Evolutionary conservation across 2,329 filamentous ascomycete genomes (phyloP).

Genomic region (Tolypocladium paradoxum): DNA sequence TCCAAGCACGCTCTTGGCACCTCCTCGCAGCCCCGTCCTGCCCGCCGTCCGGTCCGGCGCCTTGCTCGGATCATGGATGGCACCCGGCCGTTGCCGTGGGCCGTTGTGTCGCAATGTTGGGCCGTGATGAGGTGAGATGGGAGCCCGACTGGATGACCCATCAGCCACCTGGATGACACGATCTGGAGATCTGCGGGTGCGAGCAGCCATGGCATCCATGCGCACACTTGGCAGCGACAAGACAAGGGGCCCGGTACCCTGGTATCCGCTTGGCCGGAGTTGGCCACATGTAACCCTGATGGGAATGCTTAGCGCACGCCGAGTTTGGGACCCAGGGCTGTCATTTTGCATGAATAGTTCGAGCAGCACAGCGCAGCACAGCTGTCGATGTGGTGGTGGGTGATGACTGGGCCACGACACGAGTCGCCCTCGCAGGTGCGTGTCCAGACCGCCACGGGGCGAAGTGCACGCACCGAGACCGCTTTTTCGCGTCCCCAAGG

Average conservation of each 20-base stretch:
- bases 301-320: neutral
- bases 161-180: too few relatives aligned
- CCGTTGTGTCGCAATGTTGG: neutral
- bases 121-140: neutral
- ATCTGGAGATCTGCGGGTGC: neutral
- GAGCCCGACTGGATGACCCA: neutral
- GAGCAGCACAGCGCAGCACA: neutral
- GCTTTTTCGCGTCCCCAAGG: neutral
- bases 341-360: neutral
- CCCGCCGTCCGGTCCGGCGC: too few relatives aligned
- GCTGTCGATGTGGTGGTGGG: neutral
- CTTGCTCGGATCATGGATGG: too few relatives aligned
- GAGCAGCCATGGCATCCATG: neutral
- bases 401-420: neutral
- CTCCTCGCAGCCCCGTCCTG: neutral
- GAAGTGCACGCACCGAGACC: neutral
- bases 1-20: neutral
- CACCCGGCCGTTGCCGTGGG: neutral
- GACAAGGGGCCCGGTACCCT: too few relatives aligned
- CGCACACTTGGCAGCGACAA: neutral
- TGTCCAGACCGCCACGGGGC: neutral
- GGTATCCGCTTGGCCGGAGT: neutral
- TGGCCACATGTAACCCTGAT: neutral
- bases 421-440: neutral
- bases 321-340: neutral